Evolutionary conservation across 805 yeast genomes (phyloP).

Genomic region (Scheffersomyces stipitis): DNA sequence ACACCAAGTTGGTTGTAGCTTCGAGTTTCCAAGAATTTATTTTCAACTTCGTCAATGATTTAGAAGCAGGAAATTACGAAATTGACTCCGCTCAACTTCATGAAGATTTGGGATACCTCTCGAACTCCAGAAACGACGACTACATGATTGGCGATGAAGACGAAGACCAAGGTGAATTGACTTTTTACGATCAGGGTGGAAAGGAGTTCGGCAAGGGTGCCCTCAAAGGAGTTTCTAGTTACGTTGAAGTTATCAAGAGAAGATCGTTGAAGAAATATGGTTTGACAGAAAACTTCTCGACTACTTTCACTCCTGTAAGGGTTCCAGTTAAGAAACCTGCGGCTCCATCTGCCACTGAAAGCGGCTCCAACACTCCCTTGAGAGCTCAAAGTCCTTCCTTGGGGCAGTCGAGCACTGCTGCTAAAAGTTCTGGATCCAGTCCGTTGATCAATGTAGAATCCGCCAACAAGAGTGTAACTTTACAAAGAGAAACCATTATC

Average conservation of each 20-base stretch:
- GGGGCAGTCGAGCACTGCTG: conserved; percentile 3
- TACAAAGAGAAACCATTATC: conserved; percentile 45
- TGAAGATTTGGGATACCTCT: conserved; percentile 38
- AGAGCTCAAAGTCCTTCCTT: conserved; percentile 11
- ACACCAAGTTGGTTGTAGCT: conserved; percentile 83
- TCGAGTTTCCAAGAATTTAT: conserved; percentile 37
- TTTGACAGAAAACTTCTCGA: conserved; percentile 34
- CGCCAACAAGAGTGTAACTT: conserved; percentile 22
- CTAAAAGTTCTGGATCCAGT: conserved; percentile 6
- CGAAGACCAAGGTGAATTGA: conserved; percentile 44
- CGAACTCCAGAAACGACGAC: conserved; percentile 38
- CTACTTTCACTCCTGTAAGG: conserved; percentile 39
- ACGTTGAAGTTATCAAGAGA: conserved; percentile 42
- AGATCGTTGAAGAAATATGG: conserved; percentile 43
- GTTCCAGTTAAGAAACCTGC: conserved; percentile 1
- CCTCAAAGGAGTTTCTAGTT: conserved; percentile 26
- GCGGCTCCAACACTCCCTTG: conserved; percentile 11
- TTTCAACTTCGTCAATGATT: conserved; percentile 36
- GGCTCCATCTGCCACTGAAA: neutral
- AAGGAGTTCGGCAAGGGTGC: conserved; percentile 33
- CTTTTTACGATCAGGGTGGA: conserved; percentile 35
- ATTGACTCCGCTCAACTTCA: conserved; percentile 33
- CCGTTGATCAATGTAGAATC: conserved; percentile 29
- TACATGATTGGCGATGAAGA: conserved; percentile 46
- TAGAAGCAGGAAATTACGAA: conserved; percentile 41